Percentiles rank a stretch among this genome's conserved stretches.
These are phyloP conservation scores for Trichosanthes cucumerina DNA, from an alignment of 306 rosid species.

Conservation along the genomic window DNA sequence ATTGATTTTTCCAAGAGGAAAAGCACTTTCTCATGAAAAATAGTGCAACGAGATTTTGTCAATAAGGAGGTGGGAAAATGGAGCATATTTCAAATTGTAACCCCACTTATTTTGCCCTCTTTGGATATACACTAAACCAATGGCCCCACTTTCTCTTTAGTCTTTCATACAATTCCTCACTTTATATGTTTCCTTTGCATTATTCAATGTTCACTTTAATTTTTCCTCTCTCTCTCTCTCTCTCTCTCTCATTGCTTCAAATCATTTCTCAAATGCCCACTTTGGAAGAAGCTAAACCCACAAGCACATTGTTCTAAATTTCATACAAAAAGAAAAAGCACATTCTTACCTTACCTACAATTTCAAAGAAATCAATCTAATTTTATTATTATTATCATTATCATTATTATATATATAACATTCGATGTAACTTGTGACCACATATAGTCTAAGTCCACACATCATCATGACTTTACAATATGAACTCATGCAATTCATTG, in stretches of 20 bases:
- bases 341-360: conserved; percentile 20
- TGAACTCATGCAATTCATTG: neutral
- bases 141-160: conserved; percentile 35
- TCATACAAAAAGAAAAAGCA: conserved; percentile 39
- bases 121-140: conserved; percentile 35
- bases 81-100: neutral
- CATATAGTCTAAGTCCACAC: neutral
- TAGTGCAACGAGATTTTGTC: neutral
- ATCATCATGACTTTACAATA: neutral
- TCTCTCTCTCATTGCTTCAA: conserved; percentile 31
- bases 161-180: conserved; percentile 30
- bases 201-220: conserved; percentile 28
- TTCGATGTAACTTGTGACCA: conserved; percentile 1
- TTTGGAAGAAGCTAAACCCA: conserved; percentile 29
- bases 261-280: conserved; percentile 62
- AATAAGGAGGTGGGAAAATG: neutral
- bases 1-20: neutral
- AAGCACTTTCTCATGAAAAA: neutral
- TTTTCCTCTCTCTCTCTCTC: neutral
- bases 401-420: conserved; percentile 26
- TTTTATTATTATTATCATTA: conserved; percentile 39
- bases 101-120: conserved; percentile 29
- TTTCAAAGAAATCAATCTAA: conserved; percentile 15
- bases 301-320: conserved; percentile 25
- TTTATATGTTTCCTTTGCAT: conserved; percentile 34